Evolutionary conservation across 768 basidiomycete species (phyloP).

Genomic region (Tylopilus vinaceipallidus): DNA sequence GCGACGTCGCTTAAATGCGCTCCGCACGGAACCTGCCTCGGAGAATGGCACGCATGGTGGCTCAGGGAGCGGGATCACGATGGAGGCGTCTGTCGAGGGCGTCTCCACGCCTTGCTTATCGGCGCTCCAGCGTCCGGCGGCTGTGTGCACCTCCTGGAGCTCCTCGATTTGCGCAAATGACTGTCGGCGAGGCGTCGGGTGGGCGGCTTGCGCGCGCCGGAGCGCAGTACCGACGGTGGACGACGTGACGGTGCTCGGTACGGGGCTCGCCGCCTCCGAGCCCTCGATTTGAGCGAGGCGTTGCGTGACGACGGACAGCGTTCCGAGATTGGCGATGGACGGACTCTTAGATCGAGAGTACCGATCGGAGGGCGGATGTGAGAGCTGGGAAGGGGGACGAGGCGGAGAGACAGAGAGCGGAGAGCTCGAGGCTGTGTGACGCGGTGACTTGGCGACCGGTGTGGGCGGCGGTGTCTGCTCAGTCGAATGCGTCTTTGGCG

Average conservation of each 20-base stretch:
- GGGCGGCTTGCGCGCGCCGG: slow-evolving; percentile 22
- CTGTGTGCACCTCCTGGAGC: slow-evolving; percentile 12
- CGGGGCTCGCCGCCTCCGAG: slow-evolving; percentile 18
- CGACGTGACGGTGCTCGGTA: slow-evolving; percentile 19
- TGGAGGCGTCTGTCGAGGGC: slow-evolving; percentile 24
- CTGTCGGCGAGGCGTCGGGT: slow-evolving; percentile 7
- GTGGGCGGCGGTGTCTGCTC: slow-evolving; percentile 19
- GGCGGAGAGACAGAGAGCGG: slow-evolving; percentile 24
- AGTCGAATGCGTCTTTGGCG: slow-evolving; percentile 7
- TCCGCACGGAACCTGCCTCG: slow-evolving; percentile 19
- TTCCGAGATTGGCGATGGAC: slow-evolving; percentile 60
- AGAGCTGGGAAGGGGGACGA: slow-evolving; percentile 24
- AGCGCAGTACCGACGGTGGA: slow-evolving; percentile 25
- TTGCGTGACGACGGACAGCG: slow-evolving; percentile 62
- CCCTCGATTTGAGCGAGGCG: slow-evolving; percentile 61
- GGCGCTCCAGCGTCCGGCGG: neutral
- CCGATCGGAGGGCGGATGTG: too few relatives aligned
- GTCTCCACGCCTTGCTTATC: slow-evolving; percentile 4
- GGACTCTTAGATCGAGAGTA: slow-evolving; percentile 44
- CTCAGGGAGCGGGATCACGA: slow-evolving; percentile 24
- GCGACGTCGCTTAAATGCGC: slow-evolving; percentile 20
- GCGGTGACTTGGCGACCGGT: slow-evolving; percentile 29
- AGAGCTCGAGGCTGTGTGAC: slow-evolving; percentile 7
- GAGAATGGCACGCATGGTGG: slow-evolving; percentile 8
- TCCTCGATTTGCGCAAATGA: slow-evolving; percentile 27